Evolutionary conservation across 768 basidiomycete species (phyloP), one percentile per base, ranked within the genome.

Genomic region (Rhizopogon roseolus): DNA sequence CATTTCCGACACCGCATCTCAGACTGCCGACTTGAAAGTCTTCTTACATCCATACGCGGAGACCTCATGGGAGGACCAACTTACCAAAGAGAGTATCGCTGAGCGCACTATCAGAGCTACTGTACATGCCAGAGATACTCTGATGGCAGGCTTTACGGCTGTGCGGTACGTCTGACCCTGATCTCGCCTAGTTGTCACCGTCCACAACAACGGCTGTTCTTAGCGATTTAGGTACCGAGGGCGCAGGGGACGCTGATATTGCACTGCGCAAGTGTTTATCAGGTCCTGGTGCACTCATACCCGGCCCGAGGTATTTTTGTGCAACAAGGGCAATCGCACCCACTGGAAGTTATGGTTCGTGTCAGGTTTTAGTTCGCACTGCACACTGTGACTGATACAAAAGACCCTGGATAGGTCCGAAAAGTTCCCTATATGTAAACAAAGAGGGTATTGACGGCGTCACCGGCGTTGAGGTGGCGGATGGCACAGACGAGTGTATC

Each of bases 141-240:
- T 84, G 13, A 69, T 82, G 71, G 81, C 82, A 4, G 84, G 84
- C 1, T 88, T 77, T 62, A 86, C 86, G 0, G 73, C 81, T 7
- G 82, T 85, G 13, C 71, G 82, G 85, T 83, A 25, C 17, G 66
- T 65, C 25, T 19, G 34, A 34, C 13, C 13, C 22, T 28, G 11
- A 34, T 49, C 5, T 53, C 2, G 7, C 6, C 14, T 16, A 54
- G 19, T 27, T 39, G 37, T 25, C 28, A 53, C 8, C 9, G 25
- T 39, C 7, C 39, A 45, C 42, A 19, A 19, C 8, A 41, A n/a
- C 25, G 42, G 13, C 27, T 22, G 38, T 41, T 46, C 39, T 32
- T 60, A 84, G 83, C 32, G 84, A 86, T 60, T 71, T 86, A 5
- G 84, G 85, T n/a, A 85, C 84, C 1, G 84, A 86, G 63, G 84